These are phyloP conservation scores for Choiromyces venosus DNA, from an alignment of 495 filamentous ascomycete species.

Conservation along the genomic window DNA sequence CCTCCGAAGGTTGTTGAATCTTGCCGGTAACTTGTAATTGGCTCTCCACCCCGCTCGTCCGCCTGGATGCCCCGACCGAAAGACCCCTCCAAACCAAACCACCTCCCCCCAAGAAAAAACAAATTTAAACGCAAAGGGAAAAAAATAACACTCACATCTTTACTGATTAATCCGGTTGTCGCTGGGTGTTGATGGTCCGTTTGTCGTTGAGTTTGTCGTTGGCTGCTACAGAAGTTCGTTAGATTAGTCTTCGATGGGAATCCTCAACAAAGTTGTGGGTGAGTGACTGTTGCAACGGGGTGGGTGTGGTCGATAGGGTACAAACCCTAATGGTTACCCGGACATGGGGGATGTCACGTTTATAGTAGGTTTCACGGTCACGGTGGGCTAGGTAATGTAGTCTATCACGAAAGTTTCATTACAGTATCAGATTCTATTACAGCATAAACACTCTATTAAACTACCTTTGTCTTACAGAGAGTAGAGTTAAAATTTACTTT, in stretches of 20 bases:
- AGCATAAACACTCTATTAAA: background rate
- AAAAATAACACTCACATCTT: conserved; percentile 35
- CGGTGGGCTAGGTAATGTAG: background rate
- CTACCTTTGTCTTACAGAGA: background rate
- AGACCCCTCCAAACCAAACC: background rate
- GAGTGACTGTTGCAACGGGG: background rate
- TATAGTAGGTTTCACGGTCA: background rate
- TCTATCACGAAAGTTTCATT: background rate
- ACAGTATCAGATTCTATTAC: background rate
- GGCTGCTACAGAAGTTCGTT: background rate
- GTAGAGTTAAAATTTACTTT: background rate
- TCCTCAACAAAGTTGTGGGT: background rate
- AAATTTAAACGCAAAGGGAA: conserved; percentile 19
- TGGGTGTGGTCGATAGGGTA: background rate
- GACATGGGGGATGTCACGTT: background rate
- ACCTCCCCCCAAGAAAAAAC: background rate
- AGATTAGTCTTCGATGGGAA: background rate
- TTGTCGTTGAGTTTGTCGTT: conserved; percentile 31
- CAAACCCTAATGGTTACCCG: background rate
- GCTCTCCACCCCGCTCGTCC: background rate
- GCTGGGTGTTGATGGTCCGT: conserved; percentile 23
- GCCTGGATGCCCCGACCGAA: background rate
- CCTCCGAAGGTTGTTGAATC: background rate
- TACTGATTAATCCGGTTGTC: conserved; percentile 26
- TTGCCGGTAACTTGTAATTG: background rate